These are phyloP conservation scores for Penicillium sp. DNA, from an alignment of 2,329 filamentous ascomycete genomes.

Conservation along the genomic window DNA sequence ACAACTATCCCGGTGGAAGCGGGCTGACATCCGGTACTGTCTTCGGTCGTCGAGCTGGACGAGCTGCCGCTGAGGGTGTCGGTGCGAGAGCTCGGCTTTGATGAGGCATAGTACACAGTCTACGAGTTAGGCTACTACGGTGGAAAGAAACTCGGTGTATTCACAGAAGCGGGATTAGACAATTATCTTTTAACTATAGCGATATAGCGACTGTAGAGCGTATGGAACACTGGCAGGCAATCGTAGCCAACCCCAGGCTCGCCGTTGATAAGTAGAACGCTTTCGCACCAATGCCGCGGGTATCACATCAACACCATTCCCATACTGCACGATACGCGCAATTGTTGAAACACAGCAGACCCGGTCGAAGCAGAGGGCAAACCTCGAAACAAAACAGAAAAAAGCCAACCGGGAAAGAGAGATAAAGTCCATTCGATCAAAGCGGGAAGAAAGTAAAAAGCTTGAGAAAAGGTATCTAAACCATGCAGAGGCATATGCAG, in stretches of 20 bases:
- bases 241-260: slow-evolving; percentile 3
- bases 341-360: slow-evolving; percentile 15
- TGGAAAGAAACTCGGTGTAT: not conserved
- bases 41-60: slow-evolving; percentile 48
- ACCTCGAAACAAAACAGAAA: slow-evolving; percentile 2
- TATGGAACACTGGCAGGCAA: slow-evolving; percentile 6
- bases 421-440: not conserved
- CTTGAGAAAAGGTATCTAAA: slow-evolving; percentile 7
- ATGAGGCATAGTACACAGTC: not conserved
- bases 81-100: not conserved
- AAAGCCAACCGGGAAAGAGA: not conserved
- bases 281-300: slow-evolving; percentile 21
- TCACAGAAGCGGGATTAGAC: slow-evolving; percentile 19
- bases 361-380: slow-evolving; percentile 10
- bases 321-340: slow-evolving; percentile 12
- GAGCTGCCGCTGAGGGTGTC: slow-evolving; percentile 26
- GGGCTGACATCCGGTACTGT: slow-evolving; percentile 61
- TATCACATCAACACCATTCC: slow-evolving; percentile 24
- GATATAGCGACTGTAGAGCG: slow-evolving; percentile 24
- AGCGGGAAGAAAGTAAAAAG: not conserved
- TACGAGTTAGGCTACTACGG: not conserved
- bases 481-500: slow-evolving; percentile 15
- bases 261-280: slow-evolving; percentile 6
- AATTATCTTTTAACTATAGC: slow-evolving; percentile 21
- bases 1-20: slow-evolving; percentile 63